Evolutionary conservation across 441 rosid genomes (phyloP).

Genomic region (Eruca vesicaria): DNA sequence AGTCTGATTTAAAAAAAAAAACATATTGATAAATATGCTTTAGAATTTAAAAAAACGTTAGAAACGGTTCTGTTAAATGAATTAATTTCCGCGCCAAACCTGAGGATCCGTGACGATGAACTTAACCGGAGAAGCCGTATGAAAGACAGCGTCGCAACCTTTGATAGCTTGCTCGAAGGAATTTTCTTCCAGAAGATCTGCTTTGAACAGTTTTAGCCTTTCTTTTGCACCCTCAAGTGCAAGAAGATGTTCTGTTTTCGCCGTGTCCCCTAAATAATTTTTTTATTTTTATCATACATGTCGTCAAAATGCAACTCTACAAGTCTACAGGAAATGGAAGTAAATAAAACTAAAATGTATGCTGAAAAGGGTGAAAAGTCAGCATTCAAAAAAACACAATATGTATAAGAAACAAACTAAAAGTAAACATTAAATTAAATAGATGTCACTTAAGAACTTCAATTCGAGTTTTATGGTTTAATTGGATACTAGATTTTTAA

Average conservation of each 20-base stretch:
- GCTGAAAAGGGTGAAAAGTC: background rate
- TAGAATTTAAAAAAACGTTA: background rate
- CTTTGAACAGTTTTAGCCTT: constrained; percentile 48
- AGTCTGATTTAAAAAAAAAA: constrained; percentile 26
- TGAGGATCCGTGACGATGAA: constrained; percentile 50
- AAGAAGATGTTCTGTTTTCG: constrained; percentile 45
- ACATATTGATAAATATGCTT: background rate
- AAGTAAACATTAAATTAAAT: background rate
- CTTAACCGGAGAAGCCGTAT: constrained; percentile 50
- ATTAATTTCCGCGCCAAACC: constrained; percentile 21
- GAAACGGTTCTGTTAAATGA: background rate
- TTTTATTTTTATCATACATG: too few relatives aligned
- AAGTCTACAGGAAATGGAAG: background rate
- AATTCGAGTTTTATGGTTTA: background rate
- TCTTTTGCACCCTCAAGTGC: constrained; percentile 47
- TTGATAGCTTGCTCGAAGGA: constrained; percentile 43
- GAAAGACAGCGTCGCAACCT: constrained; percentile 54
- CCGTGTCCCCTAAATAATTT: constrained; percentile 41
- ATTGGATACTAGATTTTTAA: too few relatives aligned
- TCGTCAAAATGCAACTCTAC: background rate
- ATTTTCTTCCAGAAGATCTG: constrained; percentile 46
- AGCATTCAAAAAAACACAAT: background rate
- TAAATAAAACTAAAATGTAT: background rate
- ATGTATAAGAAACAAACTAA: background rate
- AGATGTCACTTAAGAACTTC: background rate